A percentile compares a stretch with the other conserved stretches of the same genome.
phyloP scores from a whole-genome alignment of 441 rosid species.

The Manihot esculenta region DNA sequence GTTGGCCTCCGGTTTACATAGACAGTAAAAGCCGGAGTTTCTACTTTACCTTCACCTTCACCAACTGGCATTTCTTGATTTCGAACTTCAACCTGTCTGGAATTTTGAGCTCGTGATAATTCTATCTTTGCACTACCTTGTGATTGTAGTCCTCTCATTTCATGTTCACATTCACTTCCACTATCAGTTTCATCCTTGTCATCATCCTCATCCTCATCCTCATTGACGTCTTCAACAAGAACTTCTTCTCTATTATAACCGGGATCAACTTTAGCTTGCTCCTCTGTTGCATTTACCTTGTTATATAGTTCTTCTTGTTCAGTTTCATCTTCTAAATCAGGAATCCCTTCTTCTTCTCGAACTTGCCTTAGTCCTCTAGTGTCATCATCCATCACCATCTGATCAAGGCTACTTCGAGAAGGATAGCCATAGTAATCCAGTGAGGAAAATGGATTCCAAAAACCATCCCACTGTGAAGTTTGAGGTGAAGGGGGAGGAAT shows the following conservation, averaged over 20 bases:
- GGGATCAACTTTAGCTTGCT: conserved; percentile 30
- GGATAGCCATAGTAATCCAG: conserved; percentile 78
- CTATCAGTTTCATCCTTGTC: conserved; percentile 40
- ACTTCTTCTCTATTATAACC: conserved; percentile 59
- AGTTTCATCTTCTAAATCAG: conserved; percentile 88
- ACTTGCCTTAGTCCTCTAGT: conserved; percentile 81
- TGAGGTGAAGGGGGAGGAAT: conserved; percentile 91
- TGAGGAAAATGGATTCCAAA: conserved; percentile 97
- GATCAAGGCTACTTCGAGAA: conserved; percentile 54
- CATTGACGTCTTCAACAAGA: conserved; percentile 75
- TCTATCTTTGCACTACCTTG: conserved; percentile 47
- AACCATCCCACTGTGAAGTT: conserved; percentile 91
- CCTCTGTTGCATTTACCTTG: conserved; percentile 30
- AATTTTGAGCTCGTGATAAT: conserved; percentile 45
- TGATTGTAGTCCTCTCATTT: conserved; percentile 33
- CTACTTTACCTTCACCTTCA: conserved; percentile 45
- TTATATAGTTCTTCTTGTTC: conserved; percentile 52
- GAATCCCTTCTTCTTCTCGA: conserved; percentile 97
- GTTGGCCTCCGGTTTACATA: conserved; percentile 92
- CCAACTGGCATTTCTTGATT: conserved; percentile 56
- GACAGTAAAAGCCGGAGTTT: conserved; percentile 81
- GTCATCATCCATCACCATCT: conserved; percentile 68
- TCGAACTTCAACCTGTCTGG: conserved; percentile 52
- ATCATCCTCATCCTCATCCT: conserved; percentile 31
- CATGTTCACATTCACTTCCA: conserved; percentile 36